Percentiles rank a stretch among this genome's conserved stretches.
These are phyloP conservation scores for Periconia sp. DNA, from an alignment of 2,329 filamentous ascomycete species.

Conservation along the genomic window DNA sequence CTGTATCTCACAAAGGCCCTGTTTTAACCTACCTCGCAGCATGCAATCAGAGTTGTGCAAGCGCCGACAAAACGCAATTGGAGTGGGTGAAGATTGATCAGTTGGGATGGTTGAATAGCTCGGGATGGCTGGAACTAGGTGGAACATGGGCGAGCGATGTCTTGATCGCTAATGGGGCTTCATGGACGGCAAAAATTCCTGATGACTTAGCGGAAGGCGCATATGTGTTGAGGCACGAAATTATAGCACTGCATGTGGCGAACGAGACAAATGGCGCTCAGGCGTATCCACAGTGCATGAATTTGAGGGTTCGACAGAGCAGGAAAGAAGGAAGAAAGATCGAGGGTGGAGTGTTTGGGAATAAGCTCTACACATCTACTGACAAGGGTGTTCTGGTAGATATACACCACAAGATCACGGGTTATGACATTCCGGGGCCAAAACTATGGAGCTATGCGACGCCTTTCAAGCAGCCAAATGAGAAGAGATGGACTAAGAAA, in stretches of 20 bases:
- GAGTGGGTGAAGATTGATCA: slow-evolving; percentile 43
- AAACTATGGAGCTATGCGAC: slow-evolving; percentile 25
- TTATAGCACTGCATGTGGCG: slow-evolving; percentile 55
- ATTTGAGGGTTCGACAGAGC: slow-evolving; percentile 51
- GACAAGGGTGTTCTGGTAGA: slow-evolving; percentile 50
- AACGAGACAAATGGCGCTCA: slow-evolving; percentile 54
- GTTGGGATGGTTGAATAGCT: slow-evolving; percentile 31
- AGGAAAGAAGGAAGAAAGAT: slow-evolving; percentile 41
- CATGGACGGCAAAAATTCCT: slow-evolving; percentile 54
- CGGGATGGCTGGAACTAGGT: slow-evolving; percentile 20
- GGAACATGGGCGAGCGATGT: slow-evolving; percentile 41
- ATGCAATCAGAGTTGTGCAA: slow-evolving; percentile 28
- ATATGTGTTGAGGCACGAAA: slow-evolving; percentile 62
- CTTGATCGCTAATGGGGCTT: slow-evolving; percentile 51
- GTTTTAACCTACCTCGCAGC: slow-evolving; percentile 40
- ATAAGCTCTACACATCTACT: slow-evolving; percentile 50
- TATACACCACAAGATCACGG: slow-evolving; percentile 40
- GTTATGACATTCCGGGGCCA: slow-evolving; percentile 51
- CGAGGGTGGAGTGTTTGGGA: slow-evolving; percentile 52
- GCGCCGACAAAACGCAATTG: slow-evolving; percentile 24
- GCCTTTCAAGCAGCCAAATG: slow-evolving; percentile 4
- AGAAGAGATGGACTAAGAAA: slow-evolving; percentile 1
- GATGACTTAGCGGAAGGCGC: slow-evolving; percentile 47
- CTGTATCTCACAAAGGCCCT: slow-evolving; percentile 39
- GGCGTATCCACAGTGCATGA: slow-evolving; percentile 60